Conservation (phyloP, 2,329 filamentous ascomycete species). For the Penicillium sp. region DNA sequence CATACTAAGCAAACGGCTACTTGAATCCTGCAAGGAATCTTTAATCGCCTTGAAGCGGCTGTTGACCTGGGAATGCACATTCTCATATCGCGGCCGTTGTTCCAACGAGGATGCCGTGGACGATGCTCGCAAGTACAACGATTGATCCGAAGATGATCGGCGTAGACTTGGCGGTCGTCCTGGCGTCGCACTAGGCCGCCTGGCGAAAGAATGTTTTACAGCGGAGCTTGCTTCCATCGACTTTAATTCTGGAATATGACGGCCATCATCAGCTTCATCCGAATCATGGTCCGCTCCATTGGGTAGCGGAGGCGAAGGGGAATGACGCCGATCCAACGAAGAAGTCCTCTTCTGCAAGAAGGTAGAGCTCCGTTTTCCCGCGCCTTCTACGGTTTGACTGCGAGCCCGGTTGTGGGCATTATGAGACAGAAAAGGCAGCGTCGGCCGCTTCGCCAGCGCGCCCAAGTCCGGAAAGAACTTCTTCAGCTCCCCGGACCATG, state of each 20-base stretch:
- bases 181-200: conserved; percentile 28
- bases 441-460: conserved; percentile 31
- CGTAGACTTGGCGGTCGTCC: conserved; percentile 46
- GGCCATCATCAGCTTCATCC: conserved; percentile 27
- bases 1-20: conserved; percentile 61
- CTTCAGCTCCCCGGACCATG: conserved; percentile 40
- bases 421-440: conserved; percentile 28
- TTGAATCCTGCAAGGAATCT: conserved; percentile 82
- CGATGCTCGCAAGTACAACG: conserved; percentile 68
- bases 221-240: conserved; percentile 27
- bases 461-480: conserved; percentile 38
- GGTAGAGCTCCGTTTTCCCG: conserved; percentile 1
- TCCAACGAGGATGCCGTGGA: conserved; percentile 81
- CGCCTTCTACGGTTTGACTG: conserved; percentile 24
- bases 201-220: conserved; percentile 34
- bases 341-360: conserved; percentile 5
- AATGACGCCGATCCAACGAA: conserved; percentile 19
- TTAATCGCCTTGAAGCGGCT: conserved; percentile 85
- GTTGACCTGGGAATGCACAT: conserved; percentile 83
- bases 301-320: conserved; percentile 2
- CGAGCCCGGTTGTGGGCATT: conserved; percentile 29
- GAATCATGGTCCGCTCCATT: conserved; percentile 18
- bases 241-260: conserved; percentile 32
- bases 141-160: conserved; percentile 73
- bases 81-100: conserved; percentile 76